Conservation (phyloP, 1,284 basidiomycete species). For the Ustilago esculenta region DNA sequence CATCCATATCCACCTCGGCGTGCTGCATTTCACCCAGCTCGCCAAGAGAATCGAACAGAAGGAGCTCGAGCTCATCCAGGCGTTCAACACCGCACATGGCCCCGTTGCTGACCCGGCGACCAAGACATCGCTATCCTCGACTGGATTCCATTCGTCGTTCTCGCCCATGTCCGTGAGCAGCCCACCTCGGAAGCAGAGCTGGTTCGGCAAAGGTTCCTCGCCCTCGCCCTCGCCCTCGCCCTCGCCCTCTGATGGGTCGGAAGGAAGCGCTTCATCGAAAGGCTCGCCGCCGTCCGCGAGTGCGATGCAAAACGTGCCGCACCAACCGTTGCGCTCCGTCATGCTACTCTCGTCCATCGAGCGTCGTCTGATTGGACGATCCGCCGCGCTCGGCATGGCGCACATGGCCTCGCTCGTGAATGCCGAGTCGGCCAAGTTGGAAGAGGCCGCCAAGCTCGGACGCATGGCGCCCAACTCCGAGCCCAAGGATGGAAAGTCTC, state of each 20-base stretch:
- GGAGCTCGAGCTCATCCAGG: constrained; percentile 42
- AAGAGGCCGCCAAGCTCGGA: constrained; percentile 18
- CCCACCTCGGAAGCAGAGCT: background rate
- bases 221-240: too few relatives aligned
- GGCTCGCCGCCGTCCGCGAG: constrained; percentile 3
- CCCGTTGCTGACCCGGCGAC: background rate
- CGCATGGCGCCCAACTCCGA: constrained; percentile 1
- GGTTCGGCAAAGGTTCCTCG: background rate
- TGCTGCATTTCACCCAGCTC: constrained; percentile 39
- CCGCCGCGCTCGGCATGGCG: constrained; percentile 37
- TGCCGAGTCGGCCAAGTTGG: constrained; percentile 25
- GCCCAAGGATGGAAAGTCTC: constrained; percentile 17
- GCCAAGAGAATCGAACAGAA: constrained; percentile 43
- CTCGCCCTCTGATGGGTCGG: too few relatives aligned
- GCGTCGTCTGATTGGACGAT: constrained; percentile 26
- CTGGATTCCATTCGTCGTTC: constrained; percentile 1
- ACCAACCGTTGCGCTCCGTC: constrained; percentile 13
- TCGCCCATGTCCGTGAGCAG: constrained; percentile 17
- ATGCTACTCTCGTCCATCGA: constrained; percentile 31
- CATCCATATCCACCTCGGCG: constrained; percentile 45
- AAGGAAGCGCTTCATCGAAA: background rate
- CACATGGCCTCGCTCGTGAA: constrained; percentile 34
- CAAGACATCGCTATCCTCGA: background rate
- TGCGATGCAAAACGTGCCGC: background rate
- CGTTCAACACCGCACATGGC: constrained; percentile 21